Evolutionary conservation across 208 protist genomes (phyloP).

Genomic region (Ichthyophonus hoferi): DNA sequence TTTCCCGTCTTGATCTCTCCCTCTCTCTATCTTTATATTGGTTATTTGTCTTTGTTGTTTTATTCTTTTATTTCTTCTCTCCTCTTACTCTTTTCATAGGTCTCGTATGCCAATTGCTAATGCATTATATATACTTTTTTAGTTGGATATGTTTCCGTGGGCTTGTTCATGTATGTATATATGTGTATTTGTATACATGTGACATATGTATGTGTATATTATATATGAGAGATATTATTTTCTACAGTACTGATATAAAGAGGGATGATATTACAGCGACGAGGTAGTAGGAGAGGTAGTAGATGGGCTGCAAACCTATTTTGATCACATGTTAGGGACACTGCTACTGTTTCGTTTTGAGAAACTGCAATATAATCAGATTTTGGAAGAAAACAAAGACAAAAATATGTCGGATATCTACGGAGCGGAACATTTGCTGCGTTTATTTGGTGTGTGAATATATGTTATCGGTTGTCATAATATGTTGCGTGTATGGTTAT

Average conservation of each 20-base stretch:
- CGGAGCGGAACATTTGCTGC: conserved; percentile 40
- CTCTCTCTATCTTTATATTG: neutral
- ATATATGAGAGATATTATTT: neutral
- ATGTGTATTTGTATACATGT: neutral
- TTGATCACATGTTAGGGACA: conserved; percentile 31
- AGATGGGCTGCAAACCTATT: conserved; percentile 27
- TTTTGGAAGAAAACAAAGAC: neutral
- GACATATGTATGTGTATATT: neutral
- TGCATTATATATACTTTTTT: too few species aligned
- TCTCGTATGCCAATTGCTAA: neutral
- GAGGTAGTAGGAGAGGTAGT: conserved; percentile 25
- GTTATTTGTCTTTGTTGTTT: neutral
- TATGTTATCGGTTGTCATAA: too few species aligned
- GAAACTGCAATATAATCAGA: conserved; percentile 29
- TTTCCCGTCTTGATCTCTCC: neutral
- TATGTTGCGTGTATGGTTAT: too few species aligned
- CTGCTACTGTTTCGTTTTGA: conserved; percentile 45
- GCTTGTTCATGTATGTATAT: conserved; percentile 4
- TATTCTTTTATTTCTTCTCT: neutral
- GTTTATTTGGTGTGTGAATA: conserved; percentile 42
- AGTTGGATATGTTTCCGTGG: too few species aligned
- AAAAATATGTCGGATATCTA: conserved; percentile 19
- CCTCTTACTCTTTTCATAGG: neutral
- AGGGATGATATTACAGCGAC: conserved; percentile 3
- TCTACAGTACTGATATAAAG: neutral